These are phyloP conservation scores for Gregarina niphandrodes DNA, from an alignment of 169 alveolate species.

Conservation along the genomic window DNA sequence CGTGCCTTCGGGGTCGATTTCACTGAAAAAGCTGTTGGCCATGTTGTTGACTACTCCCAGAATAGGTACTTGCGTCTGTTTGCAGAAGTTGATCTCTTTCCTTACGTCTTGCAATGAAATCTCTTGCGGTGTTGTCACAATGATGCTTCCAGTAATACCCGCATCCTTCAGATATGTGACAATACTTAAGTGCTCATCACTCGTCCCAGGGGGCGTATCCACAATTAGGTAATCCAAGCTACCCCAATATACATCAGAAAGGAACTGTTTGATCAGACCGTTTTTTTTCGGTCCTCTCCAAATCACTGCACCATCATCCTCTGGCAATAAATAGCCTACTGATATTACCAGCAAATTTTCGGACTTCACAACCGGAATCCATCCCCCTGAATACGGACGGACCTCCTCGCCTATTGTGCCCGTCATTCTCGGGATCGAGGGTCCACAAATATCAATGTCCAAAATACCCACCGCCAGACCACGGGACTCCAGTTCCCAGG, in stretches of 20 bases:
- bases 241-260: slow-evolving; percentile 90
- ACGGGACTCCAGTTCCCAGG: slow-evolving; percentile 36
- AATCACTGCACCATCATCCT: slow-evolving; percentile 72
- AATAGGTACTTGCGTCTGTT: slow-evolving; percentile 54
- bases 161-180: slow-evolving; percentile 59
- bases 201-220: slow-evolving; percentile 98
- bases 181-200: slow-evolving; percentile 87
- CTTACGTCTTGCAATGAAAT: slow-evolving; percentile 65
- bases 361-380: slow-evolving; percentile 83
- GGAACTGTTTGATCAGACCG: slow-evolving; percentile 76
- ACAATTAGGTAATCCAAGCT: slow-evolving; percentile 75
- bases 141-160: slow-evolving; percentile 46
- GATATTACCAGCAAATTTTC: slow-evolving; percentile 84
- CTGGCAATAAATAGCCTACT: slow-evolving; percentile 69
- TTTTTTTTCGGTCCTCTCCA: slow-evolving; percentile 98
- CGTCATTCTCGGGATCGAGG: slow-evolving; percentile 84
- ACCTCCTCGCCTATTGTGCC: slow-evolving; percentile 67
- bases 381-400: slow-evolving; percentile 73
- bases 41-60: slow-evolving; percentile 90
- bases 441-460: slow-evolving; percentile 96
- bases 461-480: slow-evolving; percentile 66
- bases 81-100: slow-evolving; percentile 70
- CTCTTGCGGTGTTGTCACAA: slow-evolving; percentile 70
- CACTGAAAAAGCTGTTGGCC: slow-evolving; percentile 18
- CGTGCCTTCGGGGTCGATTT: background rate